Base-by-base conservation (phyloP, 768 basidiomycete species). In the Serendipita vermifera region DNA sequence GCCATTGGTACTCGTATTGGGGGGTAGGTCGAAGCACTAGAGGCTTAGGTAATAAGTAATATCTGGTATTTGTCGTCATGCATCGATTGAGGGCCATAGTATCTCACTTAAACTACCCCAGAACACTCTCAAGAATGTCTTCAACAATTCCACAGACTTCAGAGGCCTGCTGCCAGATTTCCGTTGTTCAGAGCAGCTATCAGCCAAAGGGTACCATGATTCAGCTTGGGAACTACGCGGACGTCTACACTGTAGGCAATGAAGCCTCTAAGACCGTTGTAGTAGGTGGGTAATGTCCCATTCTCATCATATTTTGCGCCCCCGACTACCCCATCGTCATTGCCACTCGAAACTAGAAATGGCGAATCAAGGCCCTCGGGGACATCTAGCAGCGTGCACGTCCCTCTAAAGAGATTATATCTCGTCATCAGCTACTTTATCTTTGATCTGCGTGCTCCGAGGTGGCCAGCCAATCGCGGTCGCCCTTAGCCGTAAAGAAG, bases 241-340 rank as follows among this genome's bases (percentile, higher is more conserved):
- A 67, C 61, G 65, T 66, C 20, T 61, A 63, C 29, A 54, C 60
- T 32, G 53, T 59, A 4, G 55, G 48, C 7, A 79, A 80, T 9
- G 69, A 70, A 55, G 66, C 63, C 15, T 73, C 73, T 54, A 68
- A 74, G n/a, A 74, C 72, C 57, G 78, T 78, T 14, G 67, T 82
- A 35, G 71, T 82, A 53, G 76, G 73, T 59, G 74, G 80, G 51
- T 83, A 72, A 62, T 80, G 83, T 63, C 81, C 82, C 61, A 82
- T 84, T 62, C 81, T 81, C 69, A 80, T 59, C 54, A 65, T 61
- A 6, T 54, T 31, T 32, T 11, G 17, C 17, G 5, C 26, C 13
- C 17, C 39, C 22, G 33, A 33, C 29, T 22, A 4, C 32, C 29
- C 15, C 35, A 43, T 27, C 41, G 3, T 27, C 31, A 32, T 3